phyloP scores from a whole-genome alignment of 768 basidiomycete genomes.

The Clavaria fumosa region DNA sequence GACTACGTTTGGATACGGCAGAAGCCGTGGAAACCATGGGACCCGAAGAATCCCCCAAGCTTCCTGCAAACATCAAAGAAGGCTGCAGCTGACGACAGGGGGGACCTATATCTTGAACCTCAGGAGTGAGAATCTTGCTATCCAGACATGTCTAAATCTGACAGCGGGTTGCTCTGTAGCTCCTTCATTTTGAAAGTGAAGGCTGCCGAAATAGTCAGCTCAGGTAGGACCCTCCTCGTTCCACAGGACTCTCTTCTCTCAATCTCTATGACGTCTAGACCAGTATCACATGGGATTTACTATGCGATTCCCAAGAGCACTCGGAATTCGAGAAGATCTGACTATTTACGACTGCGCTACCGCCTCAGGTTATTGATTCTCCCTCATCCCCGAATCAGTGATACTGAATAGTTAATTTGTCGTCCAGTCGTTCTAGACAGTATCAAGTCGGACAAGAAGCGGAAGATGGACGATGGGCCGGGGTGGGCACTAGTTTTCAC shows the following conservation, averaged over 20 bases:
- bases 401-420: neutral
- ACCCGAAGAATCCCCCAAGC: constrained; percentile 53
- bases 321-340: constrained; percentile 68
- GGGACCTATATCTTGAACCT: constrained; percentile 84
- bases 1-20: constrained; percentile 78
- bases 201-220: constrained; percentile 74
- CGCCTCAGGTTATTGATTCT: constrained; percentile 33
- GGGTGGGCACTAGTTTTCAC: constrained; percentile 22
- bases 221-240: constrained; percentile 39
- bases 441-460: constrained; percentile 49
- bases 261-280: constrained; percentile 26
- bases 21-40: constrained; percentile 74
- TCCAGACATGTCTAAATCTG: neutral
- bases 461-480: constrained; percentile 52
- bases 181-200: constrained; percentile 92
- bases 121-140: constrained; percentile 43
- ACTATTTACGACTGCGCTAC: constrained; percentile 57
- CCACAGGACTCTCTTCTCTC: neutral
- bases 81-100: constrained; percentile 62
- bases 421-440: constrained; percentile 41
- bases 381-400: neutral
- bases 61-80: constrained; percentile 51
- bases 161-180: constrained; percentile 26
- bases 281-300: constrained; percentile 78
- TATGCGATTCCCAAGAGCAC: constrained; percentile 86